Conservation (phyloP, 192 early-diverging fungal genomes). For the Lunasporangiospora selenospora region DNA sequence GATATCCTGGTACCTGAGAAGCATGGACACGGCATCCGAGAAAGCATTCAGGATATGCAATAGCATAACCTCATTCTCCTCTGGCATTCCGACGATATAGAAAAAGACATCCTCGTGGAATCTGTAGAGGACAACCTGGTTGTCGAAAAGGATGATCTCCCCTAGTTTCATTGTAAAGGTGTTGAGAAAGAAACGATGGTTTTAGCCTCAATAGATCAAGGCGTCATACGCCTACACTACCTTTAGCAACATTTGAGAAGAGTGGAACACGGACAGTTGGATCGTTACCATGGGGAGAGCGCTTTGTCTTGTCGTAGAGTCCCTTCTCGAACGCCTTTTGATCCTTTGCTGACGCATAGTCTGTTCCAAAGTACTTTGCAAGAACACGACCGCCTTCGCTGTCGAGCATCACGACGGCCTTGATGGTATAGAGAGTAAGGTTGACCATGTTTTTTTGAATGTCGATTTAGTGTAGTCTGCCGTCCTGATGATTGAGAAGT, state of each 20-base stretch:
- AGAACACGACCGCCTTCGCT: constrained; percentile 90
- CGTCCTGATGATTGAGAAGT: too few relatives aligned
- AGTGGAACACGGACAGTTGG: too few relatives aligned
- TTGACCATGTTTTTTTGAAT: constrained; percentile 74
- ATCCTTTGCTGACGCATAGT: constrained; percentile 75
- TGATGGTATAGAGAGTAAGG: constrained; percentile 85
- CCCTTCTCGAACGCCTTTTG: constrained; percentile 92
- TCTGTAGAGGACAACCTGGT: constrained; percentile 89
- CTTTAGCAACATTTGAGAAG: too few relatives aligned
- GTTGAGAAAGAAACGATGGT: background rate
- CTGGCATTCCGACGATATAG: constrained; percentile 87
- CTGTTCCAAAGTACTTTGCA: constrained; percentile 88
- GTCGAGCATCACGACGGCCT: constrained; percentile 92
- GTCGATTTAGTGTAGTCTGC: too few relatives aligned
- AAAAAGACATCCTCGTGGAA: constrained; percentile 88
- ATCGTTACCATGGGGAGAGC: constrained; percentile 68
- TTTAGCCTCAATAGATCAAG: too few relatives aligned
- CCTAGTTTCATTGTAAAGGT: constrained; percentile 40
- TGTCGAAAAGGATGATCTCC: constrained; percentile 95
- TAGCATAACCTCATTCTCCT: constrained; percentile 96
- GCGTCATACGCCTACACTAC: too few relatives aligned
- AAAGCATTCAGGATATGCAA: constrained; percentile 77
- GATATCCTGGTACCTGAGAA: constrained; percentile 71
- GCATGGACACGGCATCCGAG: constrained; percentile 83
- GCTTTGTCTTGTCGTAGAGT: constrained; percentile 92